Conservation (phyloP, 768 basidiomycete species). For the Boletellus sp. region DNA sequence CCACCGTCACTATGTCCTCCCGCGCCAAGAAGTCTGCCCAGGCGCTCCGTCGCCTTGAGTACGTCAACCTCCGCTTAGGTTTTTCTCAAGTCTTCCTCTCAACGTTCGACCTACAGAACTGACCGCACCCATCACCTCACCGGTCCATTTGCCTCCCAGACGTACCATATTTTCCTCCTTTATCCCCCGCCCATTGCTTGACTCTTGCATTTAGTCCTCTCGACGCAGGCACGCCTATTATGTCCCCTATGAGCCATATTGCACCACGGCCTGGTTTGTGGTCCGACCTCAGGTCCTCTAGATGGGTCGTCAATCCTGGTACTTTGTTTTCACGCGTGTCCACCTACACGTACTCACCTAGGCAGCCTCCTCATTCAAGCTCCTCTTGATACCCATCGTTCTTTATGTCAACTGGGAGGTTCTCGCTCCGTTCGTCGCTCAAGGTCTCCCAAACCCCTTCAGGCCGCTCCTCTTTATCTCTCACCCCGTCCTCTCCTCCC, state of each 20-base stretch:
- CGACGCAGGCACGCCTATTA: constrained; percentile 15
- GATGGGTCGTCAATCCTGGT: constrained; percentile 80
- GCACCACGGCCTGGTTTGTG: constrained; percentile 28
- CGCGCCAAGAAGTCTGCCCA: neutral
- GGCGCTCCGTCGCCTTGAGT: neutral
- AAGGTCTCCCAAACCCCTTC: constrained; percentile 67
- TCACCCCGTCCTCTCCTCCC: constrained; percentile 50
- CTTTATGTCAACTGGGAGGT: constrained; percentile 66
- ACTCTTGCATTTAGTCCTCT: neutral
- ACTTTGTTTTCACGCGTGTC: neutral
- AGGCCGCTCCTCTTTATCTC: constrained; percentile 68
- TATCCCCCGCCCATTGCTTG: neutral
- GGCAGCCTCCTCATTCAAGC: constrained; percentile 60
- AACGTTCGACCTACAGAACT: neutral
- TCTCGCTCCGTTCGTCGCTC: constrained; percentile 43
- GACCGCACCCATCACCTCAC: neutral
- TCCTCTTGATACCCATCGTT: constrained; percentile 58
- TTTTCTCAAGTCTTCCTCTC: too few species aligned
- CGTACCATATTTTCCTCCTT: neutral
- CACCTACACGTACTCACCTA: neutral
- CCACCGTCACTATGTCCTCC: neutral
- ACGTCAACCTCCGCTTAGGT: neutral
- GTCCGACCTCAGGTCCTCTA: constrained; percentile 48
- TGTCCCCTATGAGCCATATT: constrained; percentile 6
- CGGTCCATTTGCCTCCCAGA: neutral